A percentile compares a stretch with the other conserved stretches of the same genome.
Conservation (phyloP, 805 yeast genomes). For the Sugiyamaella mastotermitis region DNA sequence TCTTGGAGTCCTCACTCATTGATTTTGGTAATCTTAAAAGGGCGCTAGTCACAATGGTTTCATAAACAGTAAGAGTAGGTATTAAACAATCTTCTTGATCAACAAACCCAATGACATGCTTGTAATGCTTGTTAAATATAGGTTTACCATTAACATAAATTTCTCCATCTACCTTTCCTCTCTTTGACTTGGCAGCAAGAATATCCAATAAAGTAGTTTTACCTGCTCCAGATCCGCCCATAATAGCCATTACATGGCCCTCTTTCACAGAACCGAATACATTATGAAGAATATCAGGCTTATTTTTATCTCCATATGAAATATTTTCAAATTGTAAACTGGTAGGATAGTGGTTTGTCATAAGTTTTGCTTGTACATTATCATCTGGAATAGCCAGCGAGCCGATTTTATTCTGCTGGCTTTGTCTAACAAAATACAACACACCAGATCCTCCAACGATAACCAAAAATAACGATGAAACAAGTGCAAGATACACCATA, state of each 20-base stretch:
- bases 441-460: constrained; percentile 12
- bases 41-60: constrained; percentile 91
- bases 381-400: constrained; percentile 28
- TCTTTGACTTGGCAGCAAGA: constrained; percentile 79
- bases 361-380: constrained; percentile 42
- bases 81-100: constrained; percentile 90
- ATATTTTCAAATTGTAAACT: constrained; percentile 71
- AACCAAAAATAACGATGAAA: constrained; percentile 19
- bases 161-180: constrained; percentile 62
- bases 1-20: constrained; percentile 71
- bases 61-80: constrained; percentile 92
- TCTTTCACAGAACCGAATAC: constrained; percentile 77
- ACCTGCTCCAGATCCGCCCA: constrained; percentile 99
- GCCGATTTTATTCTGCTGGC: constrained; percentile 17
- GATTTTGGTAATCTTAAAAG: constrained; percentile 74
- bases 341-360: constrained; percentile 56
- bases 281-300: constrained; percentile 46
- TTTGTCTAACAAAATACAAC: constrained; percentile 15
- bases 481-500: constrained; percentile 20
- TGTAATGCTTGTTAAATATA: constrained; percentile 15
- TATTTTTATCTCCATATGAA: constrained; percentile 50
- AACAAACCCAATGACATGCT: constrained; percentile 81
- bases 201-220: constrained; percentile 91
- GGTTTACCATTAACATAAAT: constrained; percentile 66
- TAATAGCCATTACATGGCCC: constrained; percentile 85